Evolutionary conservation across 805 yeast species (phyloP).

Genomic region (Saturnispora sanitii): DNA sequence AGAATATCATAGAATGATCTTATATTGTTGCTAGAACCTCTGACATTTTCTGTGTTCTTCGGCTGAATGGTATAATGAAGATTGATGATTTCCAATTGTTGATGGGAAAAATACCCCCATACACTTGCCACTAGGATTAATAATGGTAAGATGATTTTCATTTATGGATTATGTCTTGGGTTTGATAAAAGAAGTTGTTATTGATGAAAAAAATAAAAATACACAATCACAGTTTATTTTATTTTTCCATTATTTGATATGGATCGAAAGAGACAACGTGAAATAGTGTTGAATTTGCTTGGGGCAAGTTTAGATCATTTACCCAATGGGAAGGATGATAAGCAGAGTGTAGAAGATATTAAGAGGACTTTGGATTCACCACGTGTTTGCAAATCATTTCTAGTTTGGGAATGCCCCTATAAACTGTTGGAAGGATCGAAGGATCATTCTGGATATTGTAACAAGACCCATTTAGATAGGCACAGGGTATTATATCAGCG

Average conservation of each 20-base stretch:
- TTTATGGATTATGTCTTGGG: no score
- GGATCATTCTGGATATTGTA: conserved; percentile 72
- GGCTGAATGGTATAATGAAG: conserved; percentile 14
- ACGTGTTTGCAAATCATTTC: conserved; percentile 67
- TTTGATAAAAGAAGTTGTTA: no score
- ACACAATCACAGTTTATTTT: background rate
- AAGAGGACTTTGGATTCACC: conserved; percentile 37
- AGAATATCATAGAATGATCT: conserved; percentile 13
- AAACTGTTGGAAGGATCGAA: conserved; percentile 76
- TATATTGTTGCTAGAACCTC: background rate
- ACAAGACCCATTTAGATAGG: conserved; percentile 62
- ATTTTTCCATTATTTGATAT: background rate
- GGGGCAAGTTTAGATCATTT: conserved; percentile 1
- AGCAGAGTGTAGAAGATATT: conserved; percentile 13
- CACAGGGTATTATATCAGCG: conserved; percentile 61
- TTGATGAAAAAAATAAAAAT: no score
- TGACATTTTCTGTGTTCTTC: background rate
- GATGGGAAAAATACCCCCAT: conserved; percentile 11
- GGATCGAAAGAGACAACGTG: conserved; percentile 5
- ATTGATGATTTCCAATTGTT: conserved; percentile 12
- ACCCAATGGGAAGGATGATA: conserved; percentile 12
- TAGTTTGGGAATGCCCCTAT: conserved; percentile 79
- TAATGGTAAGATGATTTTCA: no score
- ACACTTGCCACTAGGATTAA: conserved; percentile 5
- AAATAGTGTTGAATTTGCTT: conserved; percentile 6